Base-by-base conservation (phyloP, 495 filamentous ascomycete genomes). In the Xylaria palmicola region DNA sequence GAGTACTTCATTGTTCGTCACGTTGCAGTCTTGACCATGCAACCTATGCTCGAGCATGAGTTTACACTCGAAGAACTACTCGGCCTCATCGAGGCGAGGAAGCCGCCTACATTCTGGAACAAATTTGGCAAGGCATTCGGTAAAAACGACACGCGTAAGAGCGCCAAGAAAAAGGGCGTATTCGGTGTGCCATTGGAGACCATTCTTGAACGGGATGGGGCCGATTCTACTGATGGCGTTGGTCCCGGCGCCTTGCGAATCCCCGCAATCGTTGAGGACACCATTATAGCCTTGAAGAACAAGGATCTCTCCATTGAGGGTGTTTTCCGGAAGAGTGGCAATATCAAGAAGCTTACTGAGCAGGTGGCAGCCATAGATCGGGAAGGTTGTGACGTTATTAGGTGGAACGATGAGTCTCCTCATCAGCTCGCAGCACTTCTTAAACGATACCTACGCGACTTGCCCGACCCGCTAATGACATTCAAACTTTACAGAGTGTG, bases 251-350 rank as follows among this genome's bases (percentile, higher is more conserved):
- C 89, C 50, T 79, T 99, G 29, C 87, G 89, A 56, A 90, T 98
- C 39, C 94, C 94, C 13, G 87, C 89, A 2, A 80, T 99, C 56
- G 83, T 99, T 36, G 92, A 98, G 69, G 95, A 98, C 68, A 85
- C 92, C 26, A 85, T 98, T 13, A 90, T 90, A 5, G 90, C 93
- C 27, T 94, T 99, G 90, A 86, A 91, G 63, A 93, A 91, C 69
- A 99, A 98, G 92, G 94, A 99, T 75, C 96, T 99, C 82, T 96
- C 92, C 17, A 91, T 98, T 7, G 94, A 99, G 70, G 95, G 95
- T 68, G 93, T 99, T 47, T 99, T 99, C 84, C 89, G 94, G 56
- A 99, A 99, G 81, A 99, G 97, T 68, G 94, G 94, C 60, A 98
- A 97, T 70, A 97, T 99, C 71, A 88, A 89, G 68, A 88, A 90